phyloP scores from a whole-genome alignment of 139 green algal genomes.

The Gonium pectorale region DNA sequence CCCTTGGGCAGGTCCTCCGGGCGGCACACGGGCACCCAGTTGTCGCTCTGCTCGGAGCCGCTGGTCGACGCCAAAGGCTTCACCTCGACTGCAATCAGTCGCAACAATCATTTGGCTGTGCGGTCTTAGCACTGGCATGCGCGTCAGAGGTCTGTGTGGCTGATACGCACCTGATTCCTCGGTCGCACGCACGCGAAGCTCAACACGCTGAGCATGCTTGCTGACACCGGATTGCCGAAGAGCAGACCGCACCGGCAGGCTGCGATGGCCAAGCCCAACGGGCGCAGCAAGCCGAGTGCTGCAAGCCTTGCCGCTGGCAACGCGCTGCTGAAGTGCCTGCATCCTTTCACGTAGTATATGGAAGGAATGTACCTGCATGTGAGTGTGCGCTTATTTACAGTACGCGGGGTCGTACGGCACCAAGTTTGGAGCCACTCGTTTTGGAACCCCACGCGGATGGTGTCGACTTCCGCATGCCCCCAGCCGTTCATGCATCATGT shows the following conservation, averaged over 20 bases:
- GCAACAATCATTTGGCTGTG: too few species aligned
- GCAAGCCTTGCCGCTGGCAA: constrained; percentile 12
- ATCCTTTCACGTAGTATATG: too few species aligned
- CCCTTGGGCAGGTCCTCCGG: constrained; percentile 91
- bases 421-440: too few species aligned
- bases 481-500: too few species aligned
- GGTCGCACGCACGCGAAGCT: constrained; percentile 1
- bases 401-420: too few species aligned
- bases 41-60: constrained; percentile 1
- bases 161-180: constrained; percentile 29
- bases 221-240: not conserved
- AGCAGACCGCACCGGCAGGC: not conserved
- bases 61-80: constrained; percentile 6
- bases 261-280: not conserved
- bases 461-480: too few species aligned
- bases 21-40: constrained; percentile 80
- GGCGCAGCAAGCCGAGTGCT: not conserved
- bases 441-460: too few species aligned
- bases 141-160: constrained; percentile 20
- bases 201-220: not conserved
- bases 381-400: too few species aligned
- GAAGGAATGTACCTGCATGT: too few species aligned
- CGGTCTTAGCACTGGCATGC: too few species aligned
- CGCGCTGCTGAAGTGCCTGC: constrained; percentile 20
- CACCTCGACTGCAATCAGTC: constrained; percentile 33